These are phyloP conservation scores for Pythium aristosporum DNA, from an alignment of 352 stramenopile species.

Conservation along the genomic window DNA sequence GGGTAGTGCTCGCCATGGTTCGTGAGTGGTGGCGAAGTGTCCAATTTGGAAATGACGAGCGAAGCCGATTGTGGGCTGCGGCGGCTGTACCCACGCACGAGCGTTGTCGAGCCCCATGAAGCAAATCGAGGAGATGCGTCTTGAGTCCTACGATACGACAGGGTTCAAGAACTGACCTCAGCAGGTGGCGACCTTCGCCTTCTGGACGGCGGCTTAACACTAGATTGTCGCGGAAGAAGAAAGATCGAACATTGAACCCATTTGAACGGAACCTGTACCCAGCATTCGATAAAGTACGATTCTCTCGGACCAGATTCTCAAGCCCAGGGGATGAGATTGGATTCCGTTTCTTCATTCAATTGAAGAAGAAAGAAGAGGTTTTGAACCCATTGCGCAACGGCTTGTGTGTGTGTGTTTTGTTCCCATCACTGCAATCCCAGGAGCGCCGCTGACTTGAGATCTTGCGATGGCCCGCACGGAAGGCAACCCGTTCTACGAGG, in stretches of 20 bases:
- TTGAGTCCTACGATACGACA: background rate
- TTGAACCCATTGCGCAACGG: background rate
- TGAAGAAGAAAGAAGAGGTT: background rate
- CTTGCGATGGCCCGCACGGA: background rate
- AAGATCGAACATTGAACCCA: constrained; percentile 5
- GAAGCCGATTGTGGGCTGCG: background rate
- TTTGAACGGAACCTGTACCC: background rate
- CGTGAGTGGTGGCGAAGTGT: background rate
- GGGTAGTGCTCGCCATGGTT: background rate
- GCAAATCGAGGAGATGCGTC: no score
- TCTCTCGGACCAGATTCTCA: background rate
- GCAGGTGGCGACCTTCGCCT: background rate
- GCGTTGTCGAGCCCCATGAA: no score
- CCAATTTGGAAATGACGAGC: constrained; percentile 1
- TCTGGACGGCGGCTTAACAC: background rate
- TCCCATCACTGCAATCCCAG: background rate
- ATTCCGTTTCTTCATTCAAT: background rate
- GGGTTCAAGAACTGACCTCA: background rate
- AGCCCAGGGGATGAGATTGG: background rate
- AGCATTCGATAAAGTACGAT: constrained; percentile 1
- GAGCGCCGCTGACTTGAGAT: background rate
- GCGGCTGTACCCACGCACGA: no score
- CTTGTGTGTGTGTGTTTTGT: no score
- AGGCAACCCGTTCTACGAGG: background rate
- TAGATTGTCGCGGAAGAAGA: background rate